Base-by-base conservation (phyloP, 2,329 filamentous ascomycete genomes). In the Sarocladium strictum region DNA sequence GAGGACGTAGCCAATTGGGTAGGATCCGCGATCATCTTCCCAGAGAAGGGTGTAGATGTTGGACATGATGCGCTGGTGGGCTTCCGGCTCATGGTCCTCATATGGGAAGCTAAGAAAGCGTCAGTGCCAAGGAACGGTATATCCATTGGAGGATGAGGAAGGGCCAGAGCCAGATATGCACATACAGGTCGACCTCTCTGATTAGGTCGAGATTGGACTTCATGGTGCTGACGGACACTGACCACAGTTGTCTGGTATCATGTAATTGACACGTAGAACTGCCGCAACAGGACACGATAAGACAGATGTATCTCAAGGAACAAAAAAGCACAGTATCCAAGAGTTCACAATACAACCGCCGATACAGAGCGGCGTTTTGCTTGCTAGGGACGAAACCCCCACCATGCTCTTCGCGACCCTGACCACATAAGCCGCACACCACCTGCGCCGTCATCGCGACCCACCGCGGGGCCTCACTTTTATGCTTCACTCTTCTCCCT, bases 81-180 rank as follows among this genome's bases (percentile, higher is more conserved):
- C 47, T 35, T 51, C 29, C 6, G 47, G 47, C 14, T 85, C 74
- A 54, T 85, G 75, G 54, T 86, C 77, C 55, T 80, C 77, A 70
- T 95, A 90, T 1, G 91, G 91, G 64, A 96, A 96, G 64, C 89
- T 93, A 33, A 23, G 38, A n/a, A 52, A 61, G 50, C 60, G 60
- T 49, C 26, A 49, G 43, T 29, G 60, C 62, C 59, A 38, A 56
- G 33, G 45, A 43, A 15, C 7, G 11, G n/a, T n/a, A n/a, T n/a
- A n/a, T n/a, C n/a, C n/a, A n/a, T n/a, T n/a, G n/a, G n/a, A n/a
- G n/a, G n/a, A n/a, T n/a, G n/a, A n/a, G n/a, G n/a, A n/a, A n/a
- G n/a, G n/a, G n/a, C 15, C 11, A 35, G 17, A 35, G 19, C 4
- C 2, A 52, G 11, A 12, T 37, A 33, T n/a, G 15, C 21, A 35